Evolutionary conservation across 805 yeast species (phyloP).

Genomic region (Candida qinlingensis): DNA sequence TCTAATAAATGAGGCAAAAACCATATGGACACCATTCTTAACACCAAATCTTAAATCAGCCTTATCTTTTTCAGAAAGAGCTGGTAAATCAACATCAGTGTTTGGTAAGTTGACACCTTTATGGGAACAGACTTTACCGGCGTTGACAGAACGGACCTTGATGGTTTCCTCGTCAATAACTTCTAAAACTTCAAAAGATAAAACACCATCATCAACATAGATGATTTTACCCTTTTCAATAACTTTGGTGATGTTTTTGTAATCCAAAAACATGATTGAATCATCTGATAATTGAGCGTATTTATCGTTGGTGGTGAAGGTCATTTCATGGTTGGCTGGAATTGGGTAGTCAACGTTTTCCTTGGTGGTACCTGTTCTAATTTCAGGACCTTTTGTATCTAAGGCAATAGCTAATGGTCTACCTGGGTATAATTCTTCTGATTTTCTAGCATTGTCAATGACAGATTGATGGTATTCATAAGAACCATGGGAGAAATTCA

Average conservation of each 20-base stretch:
- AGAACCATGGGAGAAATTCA: slow-evolving; percentile 99
- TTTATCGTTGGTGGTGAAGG: slow-evolving; percentile 83
- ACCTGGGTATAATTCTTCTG: slow-evolving; percentile 85
- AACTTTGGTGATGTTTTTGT: slow-evolving; percentile 94
- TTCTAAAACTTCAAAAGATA: slow-evolving; percentile 88
- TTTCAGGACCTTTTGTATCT: slow-evolving; percentile 99
- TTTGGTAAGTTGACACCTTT: slow-evolving; percentile 99
- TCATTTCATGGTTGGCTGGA: slow-evolving; percentile 82
- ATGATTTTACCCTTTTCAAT: slow-evolving; percentile 83
- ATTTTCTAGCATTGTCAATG: slow-evolving; percentile 92
- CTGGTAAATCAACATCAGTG: slow-evolving; percentile 98
- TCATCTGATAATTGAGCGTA: slow-evolving; percentile 71
- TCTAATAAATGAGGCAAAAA: slow-evolving; percentile 98
- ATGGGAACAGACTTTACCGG: slow-evolving; percentile 94
- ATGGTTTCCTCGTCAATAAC: slow-evolving; percentile 74
- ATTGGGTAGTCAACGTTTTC: slow-evolving; percentile 80
- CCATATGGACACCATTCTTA: slow-evolving; percentile 95
- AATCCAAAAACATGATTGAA: slow-evolving; percentile 84
- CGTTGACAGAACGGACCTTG: slow-evolving; percentile 84
- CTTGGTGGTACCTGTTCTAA: slow-evolving; percentile 94
- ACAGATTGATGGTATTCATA: slow-evolving; percentile 97
- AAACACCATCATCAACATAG: slow-evolving; percentile 96
- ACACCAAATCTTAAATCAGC: slow-evolving; percentile 92
- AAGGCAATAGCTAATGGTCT: slow-evolving; percentile 98
- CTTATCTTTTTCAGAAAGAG: slow-evolving; percentile 94